Percentiles rank a stretch among this genome's conserved stretches.
phyloP scores from a whole-genome alignment of 441 rosid species.

The Erodium chrysanthum region DNA sequence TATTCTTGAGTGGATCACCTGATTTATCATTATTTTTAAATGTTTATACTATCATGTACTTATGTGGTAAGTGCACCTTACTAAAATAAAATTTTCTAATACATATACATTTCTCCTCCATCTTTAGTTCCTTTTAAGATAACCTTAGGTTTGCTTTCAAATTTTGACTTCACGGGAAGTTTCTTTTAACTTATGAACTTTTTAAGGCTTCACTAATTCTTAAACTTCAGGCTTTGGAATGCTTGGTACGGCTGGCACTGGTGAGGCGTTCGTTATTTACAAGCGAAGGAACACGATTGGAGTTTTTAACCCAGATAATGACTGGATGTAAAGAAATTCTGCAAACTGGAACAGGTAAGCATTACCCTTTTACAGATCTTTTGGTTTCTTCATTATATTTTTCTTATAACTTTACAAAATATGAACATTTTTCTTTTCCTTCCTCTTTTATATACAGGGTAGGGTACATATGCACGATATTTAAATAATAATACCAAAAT shows the following conservation, averaged over 20 bases:
- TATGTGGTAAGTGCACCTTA: no score
- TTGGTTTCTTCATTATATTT: neutral
- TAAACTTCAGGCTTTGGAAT: slow-evolving; percentile 25
- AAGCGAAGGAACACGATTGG: slow-evolving; percentile 20
- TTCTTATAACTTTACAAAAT: neutral
- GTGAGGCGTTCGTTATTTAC: slow-evolving; percentile 27
- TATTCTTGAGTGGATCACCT: no score
- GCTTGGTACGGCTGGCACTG: slow-evolving; percentile 28
- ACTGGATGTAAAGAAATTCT: slow-evolving; percentile 27
- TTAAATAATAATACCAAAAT: neutral
- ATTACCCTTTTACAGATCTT: neutral
- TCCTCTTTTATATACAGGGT: neutral
- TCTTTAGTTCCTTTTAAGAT: no score
- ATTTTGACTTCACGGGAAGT: no score
- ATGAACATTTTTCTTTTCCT: neutral
- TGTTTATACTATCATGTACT: no score
- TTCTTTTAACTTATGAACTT: neutral
- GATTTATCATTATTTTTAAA: no score
- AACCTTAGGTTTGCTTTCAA: no score
- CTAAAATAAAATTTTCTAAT: no score
- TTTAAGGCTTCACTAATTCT: neutral
- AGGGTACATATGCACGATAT: neutral
- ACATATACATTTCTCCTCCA: no score
- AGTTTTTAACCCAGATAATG: slow-evolving; percentile 25
- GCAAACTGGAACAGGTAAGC: slow-evolving; percentile 25